Evolutionary conservation across 495 filamentous ascomycete species (phyloP).

Genomic region (Xylaria intraflava): DNA sequence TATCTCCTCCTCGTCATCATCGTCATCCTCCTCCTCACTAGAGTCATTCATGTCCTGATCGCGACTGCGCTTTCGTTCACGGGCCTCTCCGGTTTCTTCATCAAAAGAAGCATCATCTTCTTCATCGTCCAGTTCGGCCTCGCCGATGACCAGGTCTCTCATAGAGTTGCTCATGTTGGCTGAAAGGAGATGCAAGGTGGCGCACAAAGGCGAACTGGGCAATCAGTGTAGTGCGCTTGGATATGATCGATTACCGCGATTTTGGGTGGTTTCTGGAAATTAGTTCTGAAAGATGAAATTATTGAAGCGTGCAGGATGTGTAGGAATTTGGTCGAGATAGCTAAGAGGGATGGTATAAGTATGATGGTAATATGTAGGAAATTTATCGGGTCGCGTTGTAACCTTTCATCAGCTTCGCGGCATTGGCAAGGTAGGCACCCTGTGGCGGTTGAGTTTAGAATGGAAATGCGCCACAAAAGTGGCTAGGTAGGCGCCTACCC

Average conservation of each 20-base stretch:
- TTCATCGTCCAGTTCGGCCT: conserved; percentile 88
- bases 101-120: conserved; percentile 80
- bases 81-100: conserved; percentile 66
- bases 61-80: conserved; percentile 28
- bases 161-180: conserved; percentile 57
- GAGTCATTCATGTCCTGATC: conserved; percentile 70
- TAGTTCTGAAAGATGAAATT: no score
- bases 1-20: conserved; percentile 80
- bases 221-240: background rate
- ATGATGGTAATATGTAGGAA: no score
- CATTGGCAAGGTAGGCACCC: no score
- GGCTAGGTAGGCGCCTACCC: no score
- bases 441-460: no score
- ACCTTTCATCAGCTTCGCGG: no score
- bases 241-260: background rate
- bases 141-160: conserved; percentile 71
- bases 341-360: no score
- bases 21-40: conserved; percentile 94
- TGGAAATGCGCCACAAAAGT: no score
- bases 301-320: no score
- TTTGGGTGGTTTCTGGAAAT: background rate
- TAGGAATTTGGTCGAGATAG: no score
- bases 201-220: background rate
- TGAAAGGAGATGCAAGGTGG: background rate
- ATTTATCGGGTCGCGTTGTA: no score